phyloP scores from a whole-genome alignment of 371 early-diverging fungal species.

The Cokeromyces recurvatus region DNA sequence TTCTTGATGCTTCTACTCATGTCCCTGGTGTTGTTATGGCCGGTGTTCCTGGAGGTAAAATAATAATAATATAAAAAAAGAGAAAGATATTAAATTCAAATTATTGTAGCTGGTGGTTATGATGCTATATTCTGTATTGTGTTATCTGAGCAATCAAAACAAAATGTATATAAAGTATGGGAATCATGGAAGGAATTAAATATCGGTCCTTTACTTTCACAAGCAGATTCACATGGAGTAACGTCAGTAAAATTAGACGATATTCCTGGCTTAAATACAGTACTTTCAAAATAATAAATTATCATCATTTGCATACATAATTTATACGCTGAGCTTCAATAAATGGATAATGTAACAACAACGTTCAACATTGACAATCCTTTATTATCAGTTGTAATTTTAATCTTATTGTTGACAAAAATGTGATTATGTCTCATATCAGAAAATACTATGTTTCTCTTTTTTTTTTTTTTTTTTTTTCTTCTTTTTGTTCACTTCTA shows the following conservation, averaged over 20 bases:
- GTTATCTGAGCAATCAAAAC: conserved; percentile 44
- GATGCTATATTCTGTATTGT: conserved; percentile 94
- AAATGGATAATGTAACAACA: too few species aligned
- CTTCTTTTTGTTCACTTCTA: too few species aligned
- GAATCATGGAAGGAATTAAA: conserved; percentile 64
- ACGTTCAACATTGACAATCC: too few species aligned
- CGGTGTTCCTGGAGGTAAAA: conserved; percentile 89
- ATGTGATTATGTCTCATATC: too few species aligned
- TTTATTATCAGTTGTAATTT: too few species aligned
- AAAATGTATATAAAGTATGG: conserved; percentile 61
- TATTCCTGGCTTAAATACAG: conserved; percentile 22
- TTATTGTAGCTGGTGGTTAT: conserved; percentile 82
- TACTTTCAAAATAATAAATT: not conserved
- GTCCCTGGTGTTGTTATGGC: conserved; percentile 83
- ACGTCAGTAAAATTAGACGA: conserved; percentile 15
- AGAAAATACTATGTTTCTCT: not conserved
- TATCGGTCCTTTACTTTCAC: conserved; percentile 73
- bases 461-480: not conserved
- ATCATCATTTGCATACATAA: too few species aligned
- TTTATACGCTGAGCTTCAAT: too few species aligned
- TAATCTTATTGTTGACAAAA: too few species aligned
- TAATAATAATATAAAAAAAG: not conserved
- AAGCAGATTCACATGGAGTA: conserved; percentile 51
- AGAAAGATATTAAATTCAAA: not conserved
- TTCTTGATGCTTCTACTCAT: conserved; percentile 74